Percentiles rank a stretch among this genome's conserved stretches.
phyloP scores from a whole-genome alignment of 305 asterid genomes.

The Fraxinus sp. region DNA sequence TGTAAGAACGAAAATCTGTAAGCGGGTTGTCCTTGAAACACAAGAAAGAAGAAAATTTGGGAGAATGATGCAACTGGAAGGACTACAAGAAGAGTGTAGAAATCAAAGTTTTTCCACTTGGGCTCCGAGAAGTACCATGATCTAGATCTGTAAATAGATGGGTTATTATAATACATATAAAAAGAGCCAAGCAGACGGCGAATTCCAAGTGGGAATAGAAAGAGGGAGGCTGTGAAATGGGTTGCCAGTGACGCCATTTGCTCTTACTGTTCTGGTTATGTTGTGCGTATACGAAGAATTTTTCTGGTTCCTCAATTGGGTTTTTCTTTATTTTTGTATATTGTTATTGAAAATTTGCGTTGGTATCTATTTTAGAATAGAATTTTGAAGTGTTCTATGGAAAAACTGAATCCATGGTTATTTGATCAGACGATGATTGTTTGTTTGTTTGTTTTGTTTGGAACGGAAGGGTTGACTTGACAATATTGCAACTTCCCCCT shows the following conservation, averaged over 20 bases:
- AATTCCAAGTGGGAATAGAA: constrained; percentile 62
- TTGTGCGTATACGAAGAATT: neutral
- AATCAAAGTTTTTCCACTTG: constrained; percentile 73
- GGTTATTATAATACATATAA: constrained; percentile 60
- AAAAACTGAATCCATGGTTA: neutral
- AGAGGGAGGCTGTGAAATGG: constrained; percentile 64
- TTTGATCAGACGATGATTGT: neutral
- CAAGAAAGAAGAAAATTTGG: constrained; percentile 50
- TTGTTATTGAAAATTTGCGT: neutral
- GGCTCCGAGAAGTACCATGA: constrained; percentile 69
- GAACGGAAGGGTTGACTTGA: neutral
- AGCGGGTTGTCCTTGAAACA: constrained; percentile 50
- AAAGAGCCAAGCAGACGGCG: constrained; percentile 59
- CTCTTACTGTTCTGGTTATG: neutral
- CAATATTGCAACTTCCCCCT: neutral
- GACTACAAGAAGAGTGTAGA: constrained; percentile 49
- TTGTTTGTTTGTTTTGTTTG: neutral
- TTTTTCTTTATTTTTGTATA: neutral
- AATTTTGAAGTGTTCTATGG: neutral
- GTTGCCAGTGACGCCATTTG: constrained; percentile 66
- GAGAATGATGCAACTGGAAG: constrained; percentile 68
- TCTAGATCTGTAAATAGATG: constrained; percentile 60
- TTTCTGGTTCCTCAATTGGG: neutral
- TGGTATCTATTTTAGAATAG: neutral
- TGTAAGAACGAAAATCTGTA: constrained; percentile 65